Evolutionary conservation across 352 stramenopile genomes (phyloP), one percentile per base, ranked within the genome.

Genomic region (Pythium myriotylum): DNA sequence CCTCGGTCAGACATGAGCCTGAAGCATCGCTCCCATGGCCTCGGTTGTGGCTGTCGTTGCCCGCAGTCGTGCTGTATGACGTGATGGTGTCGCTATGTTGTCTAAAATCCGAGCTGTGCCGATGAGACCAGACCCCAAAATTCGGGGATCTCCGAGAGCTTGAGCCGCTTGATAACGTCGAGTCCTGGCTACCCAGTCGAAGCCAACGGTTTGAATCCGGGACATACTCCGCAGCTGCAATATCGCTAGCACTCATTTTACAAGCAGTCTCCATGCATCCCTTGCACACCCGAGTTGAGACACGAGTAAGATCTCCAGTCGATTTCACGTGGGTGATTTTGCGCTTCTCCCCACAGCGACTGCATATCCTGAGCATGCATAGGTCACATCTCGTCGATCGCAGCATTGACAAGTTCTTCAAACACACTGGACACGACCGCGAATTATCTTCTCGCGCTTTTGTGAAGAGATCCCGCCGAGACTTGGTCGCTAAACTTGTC

Each of bases 251-350:
- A 26, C 32, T 56, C 35, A 57, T 57, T 20, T 51, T 35, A n/a
- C 33, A 26, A 2, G 57, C 46, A 5, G 17, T 48, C 35, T n/a
- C 29, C 8, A 57, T 17, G 17, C 57, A 64, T 4, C 16, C 50
- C 37, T 57, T 64, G 37, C 57, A 64, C 2, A 64, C 27, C 23
- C 27, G 32, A 22, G 55, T 62, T 4, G 43, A 12, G 19, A 62
- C 55, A 12, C 55, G 48, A 8, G 56, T 27, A 17, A 64, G 35
- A 14, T 32, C 23, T 14, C 24, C 27, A 16, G 10, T 42, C 0
- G 20, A 4, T 17, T 41, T 26, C 2, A 33, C 27, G 27, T 56
- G 23, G 24, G 47, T 64, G 35, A 64, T 45, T 23, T 63, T 63
- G 24, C 55, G 55, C 35, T 54, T 63, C 22, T 55, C 55, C 16